phyloP scores from a whole-genome alignment of 164 flowering plant genomes.

The Buxus sempervirens region DNA sequence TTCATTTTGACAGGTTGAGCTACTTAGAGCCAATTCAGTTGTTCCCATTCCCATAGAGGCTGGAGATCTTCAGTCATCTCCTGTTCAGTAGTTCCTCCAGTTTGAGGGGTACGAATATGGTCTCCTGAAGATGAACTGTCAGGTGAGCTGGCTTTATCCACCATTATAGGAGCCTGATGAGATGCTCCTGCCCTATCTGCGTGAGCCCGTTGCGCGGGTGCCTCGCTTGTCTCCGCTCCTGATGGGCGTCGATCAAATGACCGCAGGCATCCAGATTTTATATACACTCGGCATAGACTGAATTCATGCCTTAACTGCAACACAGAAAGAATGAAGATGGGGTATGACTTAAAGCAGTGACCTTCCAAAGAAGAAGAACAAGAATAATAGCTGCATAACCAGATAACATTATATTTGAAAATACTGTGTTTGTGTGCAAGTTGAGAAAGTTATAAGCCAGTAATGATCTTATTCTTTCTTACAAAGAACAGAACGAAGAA shows the following conservation, averaged over 20 bases:
- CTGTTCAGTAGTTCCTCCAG: conserved; percentile 6
- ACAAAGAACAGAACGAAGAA: no score
- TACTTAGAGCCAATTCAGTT: conserved; percentile 22
- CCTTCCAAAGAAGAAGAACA: not conserved
- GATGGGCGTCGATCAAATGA: conserved; percentile 74
- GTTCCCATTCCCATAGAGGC: conserved; percentile 32
- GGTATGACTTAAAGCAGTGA: not conserved
- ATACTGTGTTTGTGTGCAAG: no score
- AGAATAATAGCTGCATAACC: not conserved
- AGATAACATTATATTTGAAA: no score
- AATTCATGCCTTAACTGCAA: conserved; percentile 57
- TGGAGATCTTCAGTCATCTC: conserved; percentile 15
- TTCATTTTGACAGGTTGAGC: not conserved
- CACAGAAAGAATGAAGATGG: not conserved
- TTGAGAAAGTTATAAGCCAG: no score
- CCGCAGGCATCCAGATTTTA: conserved; percentile 47
- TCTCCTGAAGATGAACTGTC: conserved; percentile 32
- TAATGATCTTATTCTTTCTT: no score
- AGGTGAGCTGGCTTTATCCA: conserved; percentile 22
- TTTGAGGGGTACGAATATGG: conserved; percentile 11
- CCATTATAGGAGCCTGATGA: conserved; percentile 11
- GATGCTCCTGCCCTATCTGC: conserved; percentile 5
- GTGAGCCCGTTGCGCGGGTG: not conserved
- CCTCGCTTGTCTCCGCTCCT: conserved; percentile 8
- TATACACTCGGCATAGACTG: conserved; percentile 62